Evolutionary conservation across 2,329 filamentous ascomycete genomes (phyloP).

Genomic region (Paracorniculantispora psalliotae): DNA sequence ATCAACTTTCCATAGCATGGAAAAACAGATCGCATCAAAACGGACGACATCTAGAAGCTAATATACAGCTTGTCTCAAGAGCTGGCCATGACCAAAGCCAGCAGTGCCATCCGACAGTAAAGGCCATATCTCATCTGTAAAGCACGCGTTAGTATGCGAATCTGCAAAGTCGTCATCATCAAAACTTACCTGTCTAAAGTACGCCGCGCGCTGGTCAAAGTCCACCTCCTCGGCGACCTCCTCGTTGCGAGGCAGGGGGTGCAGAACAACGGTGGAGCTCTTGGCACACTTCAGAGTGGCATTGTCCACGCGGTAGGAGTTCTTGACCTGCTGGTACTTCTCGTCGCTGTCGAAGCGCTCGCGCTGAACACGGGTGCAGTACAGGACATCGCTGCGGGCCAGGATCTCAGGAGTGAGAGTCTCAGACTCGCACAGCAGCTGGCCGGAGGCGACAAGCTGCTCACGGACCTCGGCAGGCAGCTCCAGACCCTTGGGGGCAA

Average conservation of each 20-base stretch:
- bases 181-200: slow-evolving; percentile 92
- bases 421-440: slow-evolving; percentile 71
- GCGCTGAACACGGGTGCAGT: slow-evolving; percentile 95
- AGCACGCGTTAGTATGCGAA: not conserved
- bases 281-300: slow-evolving; percentile 86
- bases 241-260: slow-evolving; percentile 87
- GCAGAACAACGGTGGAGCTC: slow-evolving; percentile 88
- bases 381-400: slow-evolving; percentile 82
- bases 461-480: slow-evolving; percentile 72
- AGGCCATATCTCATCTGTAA: slow-evolving; percentile 91
- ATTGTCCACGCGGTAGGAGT: slow-evolving; percentile 86
- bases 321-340: slow-evolving; percentile 83
- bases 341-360: slow-evolving; percentile 81
- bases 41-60: slow-evolving; percentile 12
- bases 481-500: slow-evolving; percentile 72
- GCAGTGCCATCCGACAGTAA: slow-evolving; percentile 95
- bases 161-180: not conserved
- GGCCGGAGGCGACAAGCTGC: slow-evolving; percentile 65
- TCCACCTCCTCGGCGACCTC: slow-evolving; percentile 96
- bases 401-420: slow-evolving; percentile 83
- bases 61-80: slow-evolving; percentile 19
- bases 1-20: not conserved
- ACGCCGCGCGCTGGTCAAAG: slow-evolving; percentile 92
- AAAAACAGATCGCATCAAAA: slow-evolving; percentile 1
- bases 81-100: slow-evolving; percentile 77